A percentile compares a stretch with the other conserved stretches of the same genome.
phyloP scores from a whole-genome alignment of 345 rosid species.

The Passiflora organensis region DNA sequence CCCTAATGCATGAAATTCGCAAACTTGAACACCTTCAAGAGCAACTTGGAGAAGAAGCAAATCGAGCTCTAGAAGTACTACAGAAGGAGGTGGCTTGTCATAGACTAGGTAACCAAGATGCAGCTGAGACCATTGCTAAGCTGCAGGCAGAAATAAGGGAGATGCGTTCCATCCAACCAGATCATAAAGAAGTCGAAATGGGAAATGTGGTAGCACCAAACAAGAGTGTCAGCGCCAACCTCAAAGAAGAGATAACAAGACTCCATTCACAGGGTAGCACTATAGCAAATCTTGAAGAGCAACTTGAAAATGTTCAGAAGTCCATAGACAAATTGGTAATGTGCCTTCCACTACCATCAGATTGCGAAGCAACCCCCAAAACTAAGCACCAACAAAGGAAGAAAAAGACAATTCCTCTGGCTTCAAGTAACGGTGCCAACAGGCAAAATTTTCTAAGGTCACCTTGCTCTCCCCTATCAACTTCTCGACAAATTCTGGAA shows the following conservation, averaged over 20 bases:
- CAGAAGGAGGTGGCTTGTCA: slow-evolving; percentile 98
- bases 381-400: slow-evolving; percentile 69
- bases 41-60: slow-evolving; percentile 95
- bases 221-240: slow-evolving; percentile 87
- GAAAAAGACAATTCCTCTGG: slow-evolving; percentile 76
- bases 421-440: slow-evolving; percentile 65
- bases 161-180: slow-evolving; percentile 62
- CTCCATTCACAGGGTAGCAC: slow-evolving; percentile 97
- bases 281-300: slow-evolving; percentile 91
- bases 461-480: slow-evolving; percentile 88
- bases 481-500: slow-evolving; percentile 70
- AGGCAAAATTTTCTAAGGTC: slow-evolving; percentile 69
- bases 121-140: slow-evolving; percentile 97
- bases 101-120: slow-evolving; percentile 97
- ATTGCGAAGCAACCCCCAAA: slow-evolving; percentile 48
- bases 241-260: slow-evolving; percentile 97
- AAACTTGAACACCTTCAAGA: slow-evolving; percentile 98
- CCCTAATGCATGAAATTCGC: slow-evolving; percentile 97
- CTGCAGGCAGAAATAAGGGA: slow-evolving; percentile 94
- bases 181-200: slow-evolving; percentile 49
- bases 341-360: slow-evolving; percentile 70
- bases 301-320: slow-evolving; percentile 93
- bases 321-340: slow-evolving; percentile 91
- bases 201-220: slow-evolving; percentile 57
- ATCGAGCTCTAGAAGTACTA: slow-evolving; percentile 86